phyloP scores from a whole-genome alignment of 768 basidiomycete species.

The Boletus vermiculosoides region DNA sequence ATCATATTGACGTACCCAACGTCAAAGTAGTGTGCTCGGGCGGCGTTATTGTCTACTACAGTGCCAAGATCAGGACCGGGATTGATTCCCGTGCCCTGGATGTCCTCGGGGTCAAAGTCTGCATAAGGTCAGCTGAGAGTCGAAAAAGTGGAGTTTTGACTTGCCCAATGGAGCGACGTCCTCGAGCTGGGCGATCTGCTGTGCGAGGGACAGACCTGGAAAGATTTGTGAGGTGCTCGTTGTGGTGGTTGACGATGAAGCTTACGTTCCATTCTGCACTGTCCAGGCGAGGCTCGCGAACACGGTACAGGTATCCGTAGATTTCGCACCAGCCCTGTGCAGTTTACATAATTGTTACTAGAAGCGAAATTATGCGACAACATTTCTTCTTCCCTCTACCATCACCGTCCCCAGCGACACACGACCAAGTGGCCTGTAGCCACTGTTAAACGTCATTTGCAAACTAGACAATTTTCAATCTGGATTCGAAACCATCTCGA shows the following conservation, averaged over 20 bases:
- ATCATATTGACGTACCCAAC: constrained; percentile 61
- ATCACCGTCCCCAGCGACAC: constrained; percentile 35
- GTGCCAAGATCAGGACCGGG: constrained; percentile 35
- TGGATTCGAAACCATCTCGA: constrained; percentile 35
- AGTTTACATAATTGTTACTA: constrained; percentile 36
- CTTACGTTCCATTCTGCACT: constrained; percentile 30
- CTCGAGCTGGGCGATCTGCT: constrained; percentile 82
- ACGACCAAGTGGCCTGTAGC: constrained; percentile 30
- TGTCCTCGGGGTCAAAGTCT: constrained; percentile 79
- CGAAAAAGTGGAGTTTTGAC: constrained; percentile 21
- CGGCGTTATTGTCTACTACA: constrained; percentile 34
- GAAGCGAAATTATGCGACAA: constrained; percentile 16
- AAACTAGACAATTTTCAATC: constrained; percentile 31
- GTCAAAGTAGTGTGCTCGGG: constrained; percentile 78
- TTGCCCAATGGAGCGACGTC: constrained; percentile 67
- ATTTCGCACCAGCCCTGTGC: constrained; percentile 7
- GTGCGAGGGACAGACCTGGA: constrained; percentile 58
- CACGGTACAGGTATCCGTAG: background rate
- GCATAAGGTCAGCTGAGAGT: constrained; percentile 9
- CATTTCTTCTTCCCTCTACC: constrained; percentile 26
- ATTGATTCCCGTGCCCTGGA: constrained; percentile 45
- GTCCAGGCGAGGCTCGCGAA: background rate
- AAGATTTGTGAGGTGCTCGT: constrained; percentile 3
- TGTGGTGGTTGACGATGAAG: background rate
- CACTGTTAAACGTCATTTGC: constrained; percentile 19